A percentile compares a stretch with the other conserved stretches of the same genome.
phyloP scores from a whole-genome alignment of 2,329 filamentous ascomycete species.

The Trichoderma sp. region DNA sequence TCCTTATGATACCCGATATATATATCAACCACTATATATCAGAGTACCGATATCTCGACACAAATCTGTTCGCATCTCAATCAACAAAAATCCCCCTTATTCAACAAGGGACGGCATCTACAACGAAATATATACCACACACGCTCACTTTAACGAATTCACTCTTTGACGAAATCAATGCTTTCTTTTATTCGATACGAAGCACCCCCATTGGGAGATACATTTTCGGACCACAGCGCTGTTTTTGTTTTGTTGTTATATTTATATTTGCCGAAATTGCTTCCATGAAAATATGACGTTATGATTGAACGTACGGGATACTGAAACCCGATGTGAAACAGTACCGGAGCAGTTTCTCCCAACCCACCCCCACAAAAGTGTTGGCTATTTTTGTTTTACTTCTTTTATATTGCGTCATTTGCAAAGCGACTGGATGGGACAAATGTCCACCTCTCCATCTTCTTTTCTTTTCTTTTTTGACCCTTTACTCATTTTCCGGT shows the following conservation, averaged over 20 bases:
- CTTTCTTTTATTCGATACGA: neutral
- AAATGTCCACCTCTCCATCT: neutral
- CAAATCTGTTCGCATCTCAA: neutral
- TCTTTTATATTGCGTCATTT: neutral
- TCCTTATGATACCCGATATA: conserved; percentile 13
- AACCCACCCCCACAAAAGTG: neutral
- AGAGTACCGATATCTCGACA: neutral
- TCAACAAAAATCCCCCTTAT: neutral
- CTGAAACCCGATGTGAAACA: conserved; percentile 16
- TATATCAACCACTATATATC: conserved; percentile 13
- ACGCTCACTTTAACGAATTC: neutral
- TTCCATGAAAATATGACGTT: neutral
- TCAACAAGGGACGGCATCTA: neutral
- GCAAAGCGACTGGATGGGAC: neutral
- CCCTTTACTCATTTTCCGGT: neutral
- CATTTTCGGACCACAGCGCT: neutral
- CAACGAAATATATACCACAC: neutral
- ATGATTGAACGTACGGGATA: conserved; percentile 11
- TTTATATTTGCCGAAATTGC: neutral
- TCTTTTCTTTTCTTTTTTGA: neutral
- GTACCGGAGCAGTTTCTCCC: neutral
- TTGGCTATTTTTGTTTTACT: neutral
- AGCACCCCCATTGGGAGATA: neutral
- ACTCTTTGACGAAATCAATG: neutral
- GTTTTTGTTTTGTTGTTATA: neutral